Conservation (phyloP, 2,329 filamentous ascomycete genomes). For the Aspergillus aculeatinus region DNA sequence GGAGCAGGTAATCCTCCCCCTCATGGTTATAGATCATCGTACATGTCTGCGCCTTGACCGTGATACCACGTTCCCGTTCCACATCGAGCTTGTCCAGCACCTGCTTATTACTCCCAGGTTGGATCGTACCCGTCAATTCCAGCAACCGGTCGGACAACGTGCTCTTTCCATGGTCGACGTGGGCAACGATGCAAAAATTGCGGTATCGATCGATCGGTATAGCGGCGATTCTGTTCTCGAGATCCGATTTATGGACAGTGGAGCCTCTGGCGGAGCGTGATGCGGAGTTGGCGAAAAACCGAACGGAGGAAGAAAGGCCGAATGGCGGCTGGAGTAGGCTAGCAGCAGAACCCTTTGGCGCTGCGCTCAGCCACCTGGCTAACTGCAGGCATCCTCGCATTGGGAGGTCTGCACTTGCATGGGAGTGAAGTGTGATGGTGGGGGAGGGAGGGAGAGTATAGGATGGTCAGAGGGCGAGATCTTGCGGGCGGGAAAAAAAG, state of each 20-base stretch:
- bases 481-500: conserved; percentile 19
- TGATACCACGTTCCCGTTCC: conserved; percentile 92
- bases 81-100: conserved; percentile 96
- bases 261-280: conserved; percentile 22
- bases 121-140: conserved; percentile 90
- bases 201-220: conserved; percentile 60
- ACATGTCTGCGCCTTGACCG: conserved; percentile 97
- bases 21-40: conserved; percentile 92
- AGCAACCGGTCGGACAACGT: conserved; percentile 90
- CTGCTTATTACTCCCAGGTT: conserved; percentile 85
- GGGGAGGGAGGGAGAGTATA: too few species aligned
- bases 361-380: conserved; percentile 48
- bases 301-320: conserved; percentile 23
- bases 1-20: conserved; percentile 85
- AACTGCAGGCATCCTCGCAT: conserved; percentile 51
- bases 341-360: conserved; percentile 33
- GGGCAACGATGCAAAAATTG: conserved; percentile 98
- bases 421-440: conserved; percentile 16
- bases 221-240: conserved; percentile 57
- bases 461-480: not conserved
- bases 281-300: conserved; percentile 35
- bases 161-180: conserved; percentile 98
- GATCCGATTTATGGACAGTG: conserved; percentile 42
- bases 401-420: conserved; percentile 38
- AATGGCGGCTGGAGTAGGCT: conserved; percentile 31